Percentiles rank a stretch among this genome's conserved stretches.
Conservation (phyloP, 371 early-diverging fungal genomes). For the Mucor velutinosus region DNA sequence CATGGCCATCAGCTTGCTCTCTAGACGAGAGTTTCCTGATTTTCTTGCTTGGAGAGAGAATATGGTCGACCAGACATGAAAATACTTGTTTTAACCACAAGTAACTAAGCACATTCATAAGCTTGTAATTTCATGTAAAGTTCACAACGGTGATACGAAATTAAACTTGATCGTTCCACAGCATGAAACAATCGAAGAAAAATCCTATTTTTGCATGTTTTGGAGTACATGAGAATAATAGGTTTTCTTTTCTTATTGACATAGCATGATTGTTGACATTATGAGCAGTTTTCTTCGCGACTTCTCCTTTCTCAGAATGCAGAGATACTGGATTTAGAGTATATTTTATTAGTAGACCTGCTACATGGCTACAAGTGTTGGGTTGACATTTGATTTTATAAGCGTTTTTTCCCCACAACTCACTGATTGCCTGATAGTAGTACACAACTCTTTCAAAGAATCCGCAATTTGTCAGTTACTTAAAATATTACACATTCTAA, state of each 20-base stretch:
- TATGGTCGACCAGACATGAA: background rate
- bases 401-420: background rate
- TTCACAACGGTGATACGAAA: background rate
- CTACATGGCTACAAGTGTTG: background rate
- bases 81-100: background rate
- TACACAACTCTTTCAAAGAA: background rate
- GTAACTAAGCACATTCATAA: background rate
- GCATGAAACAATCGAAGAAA: background rate
- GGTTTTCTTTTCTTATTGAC: background rate
- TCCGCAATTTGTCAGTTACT: background rate
- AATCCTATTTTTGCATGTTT: background rate
- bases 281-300: background rate
- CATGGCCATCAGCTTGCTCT: no score
- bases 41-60: no score
- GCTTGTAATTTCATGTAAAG: background rate
- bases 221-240: background rate
- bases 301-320: background rate
- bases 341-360: background rate
- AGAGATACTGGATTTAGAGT: background rate
- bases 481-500: background rate
- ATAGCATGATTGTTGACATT: background rate
- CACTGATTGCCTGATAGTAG: background rate
- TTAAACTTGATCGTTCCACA: background rate
- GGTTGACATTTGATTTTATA: background rate
- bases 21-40: no score